Percentiles rank a stretch among this genome's conserved stretches.
Evolutionary conservation across 1,284 basidiomycete genomes (phyloP).

Genomic region (Mycena citricolor): DNA sequence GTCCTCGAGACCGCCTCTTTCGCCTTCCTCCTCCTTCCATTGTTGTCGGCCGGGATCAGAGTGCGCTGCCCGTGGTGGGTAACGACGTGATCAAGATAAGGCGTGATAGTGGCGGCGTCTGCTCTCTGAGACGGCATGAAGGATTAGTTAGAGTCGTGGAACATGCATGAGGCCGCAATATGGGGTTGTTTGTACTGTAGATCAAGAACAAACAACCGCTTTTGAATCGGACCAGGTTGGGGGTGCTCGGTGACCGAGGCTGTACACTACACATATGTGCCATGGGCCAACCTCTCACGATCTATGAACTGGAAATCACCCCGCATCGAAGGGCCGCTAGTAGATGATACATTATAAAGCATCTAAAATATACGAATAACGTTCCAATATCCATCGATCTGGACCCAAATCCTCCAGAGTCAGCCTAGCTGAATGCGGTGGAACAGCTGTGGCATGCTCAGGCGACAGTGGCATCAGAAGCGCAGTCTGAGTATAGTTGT

Average conservation of each 20-base stretch:
- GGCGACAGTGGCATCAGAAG: background rate
- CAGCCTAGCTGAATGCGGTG: constrained; percentile 10
- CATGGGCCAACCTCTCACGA: constrained; percentile 1
- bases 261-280: background rate
- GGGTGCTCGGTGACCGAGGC: background rate
- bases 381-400: constrained; percentile 16
- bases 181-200: background rate
- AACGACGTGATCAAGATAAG: constrained; percentile 58
- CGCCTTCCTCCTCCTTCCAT: constrained; percentile 50
- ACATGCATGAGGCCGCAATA: constrained; percentile 13
- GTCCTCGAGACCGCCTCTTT: constrained; percentile 29
- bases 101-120: constrained; percentile 52
- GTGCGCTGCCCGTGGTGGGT: constrained; percentile 54
- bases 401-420: constrained; percentile 7
- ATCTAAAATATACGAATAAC: constrained; percentile 10
- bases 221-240: no score
- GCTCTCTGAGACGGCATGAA: constrained; percentile 41
- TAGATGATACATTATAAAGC: constrained; percentile 6
- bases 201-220: background rate
- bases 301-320: constrained; percentile 2
- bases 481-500: background rate
- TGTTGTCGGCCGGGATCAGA: constrained; percentile 52
- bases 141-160: constrained; percentile 16
- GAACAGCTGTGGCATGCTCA: background rate
- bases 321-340: background rate